A percentile compares a stretch with the other conserved stretches of the same genome.
Conservation (phyloP, 768 basidiomycete genomes). For the Royoungia palumana region DNA sequence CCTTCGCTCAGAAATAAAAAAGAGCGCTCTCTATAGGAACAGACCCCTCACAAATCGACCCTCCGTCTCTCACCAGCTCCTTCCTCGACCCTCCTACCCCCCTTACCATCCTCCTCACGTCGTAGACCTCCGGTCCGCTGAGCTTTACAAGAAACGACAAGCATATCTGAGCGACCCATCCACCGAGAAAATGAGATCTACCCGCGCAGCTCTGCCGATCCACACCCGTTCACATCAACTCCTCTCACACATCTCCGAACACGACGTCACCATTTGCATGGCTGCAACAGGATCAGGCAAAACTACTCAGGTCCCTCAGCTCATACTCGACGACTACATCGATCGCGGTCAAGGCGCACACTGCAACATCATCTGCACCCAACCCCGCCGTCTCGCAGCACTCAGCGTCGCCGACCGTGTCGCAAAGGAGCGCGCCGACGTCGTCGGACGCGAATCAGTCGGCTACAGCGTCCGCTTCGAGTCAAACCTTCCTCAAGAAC, state of each 20-base stretch:
- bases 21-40: constrained; percentile 63
- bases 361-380: constrained; percentile 92
- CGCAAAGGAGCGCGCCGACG: constrained; percentile 80
- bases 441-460: constrained; percentile 59
- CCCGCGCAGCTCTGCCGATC: constrained; percentile 71
- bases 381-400: constrained; percentile 88
- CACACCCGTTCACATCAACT: constrained; percentile 64
- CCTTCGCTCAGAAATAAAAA: constrained; percentile 62
- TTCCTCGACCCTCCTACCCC: constrained; percentile 17
- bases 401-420: constrained; percentile 90
- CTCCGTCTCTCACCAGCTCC: background rate
- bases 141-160: constrained; percentile 51
- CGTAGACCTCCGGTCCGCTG: constrained; percentile 53
- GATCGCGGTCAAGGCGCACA: constrained; percentile 71
- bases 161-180: constrained; percentile 58
- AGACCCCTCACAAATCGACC: constrained; percentile 40
- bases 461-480: constrained; percentile 96
- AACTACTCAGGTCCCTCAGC: constrained; percentile 92
- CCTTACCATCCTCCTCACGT: constrained; percentile 29
- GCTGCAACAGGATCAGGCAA: constrained; percentile 91
- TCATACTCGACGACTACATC: constrained; percentile 84
- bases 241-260: constrained; percentile 60
- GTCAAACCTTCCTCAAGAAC: constrained; percentile 65
- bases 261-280: constrained; percentile 88
- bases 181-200: constrained; percentile 62